Base-by-base conservation (phyloP, 2,329 filamentous ascomycete species). In the Claviceps arundinis region DNA sequence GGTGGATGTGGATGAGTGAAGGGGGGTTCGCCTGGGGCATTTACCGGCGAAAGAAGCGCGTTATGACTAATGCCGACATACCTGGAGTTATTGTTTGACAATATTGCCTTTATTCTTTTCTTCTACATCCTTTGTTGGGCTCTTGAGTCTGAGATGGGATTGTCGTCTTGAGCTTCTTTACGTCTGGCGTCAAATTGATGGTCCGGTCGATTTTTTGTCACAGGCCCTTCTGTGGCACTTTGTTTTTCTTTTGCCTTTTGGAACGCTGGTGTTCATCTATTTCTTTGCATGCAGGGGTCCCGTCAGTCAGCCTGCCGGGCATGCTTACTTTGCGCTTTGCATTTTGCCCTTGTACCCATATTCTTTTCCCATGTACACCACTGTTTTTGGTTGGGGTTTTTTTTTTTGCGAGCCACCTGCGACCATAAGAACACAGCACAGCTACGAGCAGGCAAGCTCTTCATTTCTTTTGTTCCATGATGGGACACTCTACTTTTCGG, bases 1-100 rank as follows among this genome's bases (percentile, higher is more conserved):
- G 54, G 57, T 48, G 7, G 56, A 60, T 49, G 30, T 34, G 30
- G 30, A 34, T 34, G 30, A 34, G 30, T 61, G 47, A 59, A 11
- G 19, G 41, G 26, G 30, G 2, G 17, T 40, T 22, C 9, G 11
- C 19, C n/a, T 17, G 22, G 38, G 38, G 41, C 40, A 24, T 50
- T 44, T 37, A 40, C 34, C 4, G 41, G 30, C 45, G 43, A 47
- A 42, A 45, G 22, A 48, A 47, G 53, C 50, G 47, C 43, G 46
- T 54, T 37, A 52, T 53, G 52, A 52, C 49, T 54, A 40, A 53
- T 56, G 53, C 47, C 52, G 38, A 49, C 44, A 55, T 52, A 41
- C 37, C 22, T 22, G 30, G 42, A 47, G 52, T 51, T 41, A 44
- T 40, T 43, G 16, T 26, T 41, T 50, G n/a, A 16, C 30, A 11